Conservation (phyloP, 2,329 filamentous ascomycete species). For the Cytospora paraplurivora region DNA sequence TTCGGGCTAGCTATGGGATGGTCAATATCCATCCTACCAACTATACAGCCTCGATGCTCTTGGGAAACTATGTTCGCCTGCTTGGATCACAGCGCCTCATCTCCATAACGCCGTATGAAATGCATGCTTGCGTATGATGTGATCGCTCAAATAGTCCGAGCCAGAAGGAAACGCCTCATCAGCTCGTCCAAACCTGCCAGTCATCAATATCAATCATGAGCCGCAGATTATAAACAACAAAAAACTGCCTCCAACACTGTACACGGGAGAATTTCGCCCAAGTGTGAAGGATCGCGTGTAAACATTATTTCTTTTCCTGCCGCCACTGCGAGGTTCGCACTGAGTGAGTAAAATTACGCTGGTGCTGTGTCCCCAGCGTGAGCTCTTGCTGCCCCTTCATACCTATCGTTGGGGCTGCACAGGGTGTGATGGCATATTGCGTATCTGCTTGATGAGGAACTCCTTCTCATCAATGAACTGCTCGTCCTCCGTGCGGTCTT, state of each 20-base stretch:
- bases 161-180: slow-evolving; percentile 21
- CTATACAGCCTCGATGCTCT: slow-evolving; percentile 3
- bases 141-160: slow-evolving; percentile 25
- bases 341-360: slow-evolving; percentile 3
- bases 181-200: slow-evolving; percentile 14
- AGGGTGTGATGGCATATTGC: slow-evolving; percentile 63
- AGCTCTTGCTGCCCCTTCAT: slow-evolving; percentile 16
- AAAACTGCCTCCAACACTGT: slow-evolving; percentile 21
- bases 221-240: neutral
- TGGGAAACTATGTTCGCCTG: slow-evolving; percentile 9
- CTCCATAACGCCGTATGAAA: slow-evolving; percentile 26
- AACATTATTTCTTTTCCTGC: slow-evolving; percentile 5
- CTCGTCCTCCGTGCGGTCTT: slow-evolving; percentile 94
- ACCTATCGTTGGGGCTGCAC: slow-evolving; percentile 52
- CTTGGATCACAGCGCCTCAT: slow-evolving; percentile 15
- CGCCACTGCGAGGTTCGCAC: neutral
- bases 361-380: slow-evolving; percentile 20
- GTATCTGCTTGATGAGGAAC: slow-evolving; percentile 94
- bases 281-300: slow-evolving; percentile 3
- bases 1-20: slow-evolving; percentile 13
- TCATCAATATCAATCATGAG: slow-evolving; percentile 8
- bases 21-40: slow-evolving; percentile 6
- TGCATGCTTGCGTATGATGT: slow-evolving; percentile 28
- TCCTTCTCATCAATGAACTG: slow-evolving; percentile 98
- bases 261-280: neutral